Evolutionary conservation across 768 basidiomycete genomes (phyloP).

Genomic region (Trametes maxima): DNA sequence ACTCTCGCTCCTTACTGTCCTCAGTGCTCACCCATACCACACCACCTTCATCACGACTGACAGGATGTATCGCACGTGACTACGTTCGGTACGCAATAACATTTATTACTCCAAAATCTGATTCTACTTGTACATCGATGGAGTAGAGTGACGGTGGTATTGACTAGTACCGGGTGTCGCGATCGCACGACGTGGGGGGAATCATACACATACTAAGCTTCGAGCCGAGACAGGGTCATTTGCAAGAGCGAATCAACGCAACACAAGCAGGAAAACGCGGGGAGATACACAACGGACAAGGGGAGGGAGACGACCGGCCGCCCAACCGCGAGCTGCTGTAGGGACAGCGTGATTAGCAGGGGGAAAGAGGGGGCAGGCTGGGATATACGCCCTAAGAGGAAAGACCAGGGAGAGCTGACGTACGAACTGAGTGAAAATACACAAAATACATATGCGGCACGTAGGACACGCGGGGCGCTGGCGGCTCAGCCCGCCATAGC

Average conservation of each 20-base stretch:
- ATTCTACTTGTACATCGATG: constrained; percentile 10
- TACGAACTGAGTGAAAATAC: constrained; percentile 9
- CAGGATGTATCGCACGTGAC: neutral
- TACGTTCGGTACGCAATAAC: neutral
- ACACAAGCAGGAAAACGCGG: neutral
- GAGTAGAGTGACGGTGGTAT: constrained; percentile 14
- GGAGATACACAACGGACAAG: neutral
- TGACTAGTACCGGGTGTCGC: constrained; percentile 7
- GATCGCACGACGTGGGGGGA: neutral
- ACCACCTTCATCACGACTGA: neutral
- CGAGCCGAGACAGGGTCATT: neutral
- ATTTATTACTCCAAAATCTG: constrained; percentile 2
- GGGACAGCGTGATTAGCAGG: neutral
- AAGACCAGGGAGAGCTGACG: neutral
- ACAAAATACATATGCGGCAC: constrained; percentile 1
- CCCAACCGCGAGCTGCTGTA: neutral
- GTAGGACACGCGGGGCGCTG: neutral
- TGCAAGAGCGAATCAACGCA: constrained; percentile 7
- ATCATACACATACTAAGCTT: constrained; percentile 4
- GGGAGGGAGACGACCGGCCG: neutral
- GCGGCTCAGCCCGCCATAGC: neutral
- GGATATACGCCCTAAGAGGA: neutral
- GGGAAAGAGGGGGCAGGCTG: neutral
- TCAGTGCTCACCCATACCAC: neutral
- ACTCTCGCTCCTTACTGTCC: neutral